phyloP scores from a whole-genome alignment of 2,329 filamentous ascomycete species.

The Mycosphaerella arachidis region DNA sequence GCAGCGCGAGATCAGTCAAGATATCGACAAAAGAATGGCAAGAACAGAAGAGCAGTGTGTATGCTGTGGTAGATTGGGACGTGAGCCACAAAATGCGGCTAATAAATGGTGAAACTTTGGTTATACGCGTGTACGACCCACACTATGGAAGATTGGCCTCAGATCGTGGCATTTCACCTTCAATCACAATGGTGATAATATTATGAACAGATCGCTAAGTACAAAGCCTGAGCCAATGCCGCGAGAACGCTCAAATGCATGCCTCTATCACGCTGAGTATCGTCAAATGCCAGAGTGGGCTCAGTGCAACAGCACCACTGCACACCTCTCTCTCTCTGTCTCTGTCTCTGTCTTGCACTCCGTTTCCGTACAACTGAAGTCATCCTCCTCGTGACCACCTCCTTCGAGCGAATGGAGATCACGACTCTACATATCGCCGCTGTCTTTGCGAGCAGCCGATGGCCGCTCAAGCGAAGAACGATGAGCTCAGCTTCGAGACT shows the following conservation, averaged over 20 bases:
- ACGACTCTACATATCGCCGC: neutral
- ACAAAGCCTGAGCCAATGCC: neutral
- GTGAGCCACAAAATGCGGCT: neutral
- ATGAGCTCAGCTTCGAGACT: neutral
- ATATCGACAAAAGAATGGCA: neutral
- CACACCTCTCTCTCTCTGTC: neutral
- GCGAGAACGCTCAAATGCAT: neutral
- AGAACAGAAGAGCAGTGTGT: neutral
- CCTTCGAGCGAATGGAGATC: neutral
- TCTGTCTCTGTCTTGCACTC: neutral
- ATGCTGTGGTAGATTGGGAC: neutral
- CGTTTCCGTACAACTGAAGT: no score
- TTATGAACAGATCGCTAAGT: neutral
- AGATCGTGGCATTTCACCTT: neutral
- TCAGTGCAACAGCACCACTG: neutral
- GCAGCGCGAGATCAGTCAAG: neutral
- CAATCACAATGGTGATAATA: neutral
- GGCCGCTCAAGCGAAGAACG: neutral
- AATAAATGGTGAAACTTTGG: neutral
- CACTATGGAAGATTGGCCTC: neutral
- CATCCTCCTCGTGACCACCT: no score
- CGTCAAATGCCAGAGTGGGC: neutral
- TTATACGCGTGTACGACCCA: neutral
- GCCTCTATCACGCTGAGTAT: neutral
- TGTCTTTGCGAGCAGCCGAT: neutral